Evolutionary conservation across 352 stramenopile genomes (phyloP), one percentile per base, ranked within the genome.

Genomic region (Globisporangium spinosum): DNA sequence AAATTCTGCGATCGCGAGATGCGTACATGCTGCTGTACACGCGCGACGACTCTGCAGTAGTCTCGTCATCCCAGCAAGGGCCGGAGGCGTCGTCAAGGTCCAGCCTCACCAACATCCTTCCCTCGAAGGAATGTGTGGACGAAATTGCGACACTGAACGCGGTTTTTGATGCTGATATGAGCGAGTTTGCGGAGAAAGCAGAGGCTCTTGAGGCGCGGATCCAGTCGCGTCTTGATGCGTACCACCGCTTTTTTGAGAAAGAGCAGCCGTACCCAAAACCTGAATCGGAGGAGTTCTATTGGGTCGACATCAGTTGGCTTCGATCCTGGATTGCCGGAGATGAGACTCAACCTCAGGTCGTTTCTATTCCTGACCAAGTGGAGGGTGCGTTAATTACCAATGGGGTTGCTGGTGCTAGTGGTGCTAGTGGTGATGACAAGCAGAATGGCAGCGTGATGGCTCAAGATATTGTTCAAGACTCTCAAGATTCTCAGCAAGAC

Each of bases 1-100:
- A 84, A 59, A 87, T 79, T 68, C 77, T 91, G 43, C 76, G 84
- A 4, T 95, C 86, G 1, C 80, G 86, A 22, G 88, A 96, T 58
- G 87, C 89, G 15, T 96, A 96, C 68, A 96, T 96, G 89, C 70
- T 96, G 23, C 70, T 95, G 34, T 96, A 95, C 64, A 76, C 82
- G 59, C 78, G 80, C 34, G 80, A 85, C 2, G 75, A 85, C 20
- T 29, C 58, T 22, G 47, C 15, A 17, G 10, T n/a, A 20, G 25
- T 6, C 3, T 40, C 32, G n/a, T 25, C 32, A 23, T 43, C 54
- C 12, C 7, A 45, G 45, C 64, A 34, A n/a, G 15, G 23, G 1
- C 15, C 25, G 20, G 35, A 12, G 69, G n/a, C 51, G 56, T n/a
- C 10, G 15, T 53, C 53, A 12, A 43, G 34, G 0, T 2, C 4